phyloP scores from a whole-genome alignment of 305 asterid genomes.

The Solanum aculeatissimum region DNA sequence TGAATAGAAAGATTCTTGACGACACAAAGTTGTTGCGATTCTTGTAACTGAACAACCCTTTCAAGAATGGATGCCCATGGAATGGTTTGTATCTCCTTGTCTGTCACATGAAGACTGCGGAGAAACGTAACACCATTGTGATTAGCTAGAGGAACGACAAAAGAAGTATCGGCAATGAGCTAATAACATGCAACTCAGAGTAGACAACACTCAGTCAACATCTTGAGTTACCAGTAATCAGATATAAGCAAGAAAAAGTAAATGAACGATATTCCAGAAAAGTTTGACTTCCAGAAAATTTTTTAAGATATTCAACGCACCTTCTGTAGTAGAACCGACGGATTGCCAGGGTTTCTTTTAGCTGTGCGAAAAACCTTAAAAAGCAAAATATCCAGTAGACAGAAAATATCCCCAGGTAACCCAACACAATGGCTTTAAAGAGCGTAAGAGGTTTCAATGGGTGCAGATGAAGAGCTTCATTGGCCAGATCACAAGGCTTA shows the following conservation, averaged over 20 bases:
- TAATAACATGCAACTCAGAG: neutral
- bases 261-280: neutral
- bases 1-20: conserved; percentile 84
- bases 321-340: conserved; percentile 73
- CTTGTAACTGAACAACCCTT: conserved; percentile 65
- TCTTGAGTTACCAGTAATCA: neutral
- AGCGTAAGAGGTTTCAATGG: conserved; percentile 77
- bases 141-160: neutral
- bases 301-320: conserved; percentile 20
- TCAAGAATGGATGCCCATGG: conserved; percentile 89
- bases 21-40: conserved; percentile 51
- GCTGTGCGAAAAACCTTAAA: conserved; percentile 74
- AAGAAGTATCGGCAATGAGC: neutral
- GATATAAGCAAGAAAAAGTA: neutral
- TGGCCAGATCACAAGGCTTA: conserved; percentile 80
- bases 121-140: conserved; percentile 6
- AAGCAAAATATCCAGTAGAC: conserved; percentile 76
- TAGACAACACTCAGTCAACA: neutral
- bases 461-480: conserved; percentile 85
- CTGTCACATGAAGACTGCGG: conserved; percentile 75
- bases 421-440: conserved; percentile 63
- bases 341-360: conserved; percentile 78
- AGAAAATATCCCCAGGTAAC: conserved; percentile 79
- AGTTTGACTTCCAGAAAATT: neutral
- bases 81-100: conserved; percentile 84